Conservation (phyloP, 2,329 filamentous ascomycete genomes). For the Trichoderma pleuroti region DNA sequence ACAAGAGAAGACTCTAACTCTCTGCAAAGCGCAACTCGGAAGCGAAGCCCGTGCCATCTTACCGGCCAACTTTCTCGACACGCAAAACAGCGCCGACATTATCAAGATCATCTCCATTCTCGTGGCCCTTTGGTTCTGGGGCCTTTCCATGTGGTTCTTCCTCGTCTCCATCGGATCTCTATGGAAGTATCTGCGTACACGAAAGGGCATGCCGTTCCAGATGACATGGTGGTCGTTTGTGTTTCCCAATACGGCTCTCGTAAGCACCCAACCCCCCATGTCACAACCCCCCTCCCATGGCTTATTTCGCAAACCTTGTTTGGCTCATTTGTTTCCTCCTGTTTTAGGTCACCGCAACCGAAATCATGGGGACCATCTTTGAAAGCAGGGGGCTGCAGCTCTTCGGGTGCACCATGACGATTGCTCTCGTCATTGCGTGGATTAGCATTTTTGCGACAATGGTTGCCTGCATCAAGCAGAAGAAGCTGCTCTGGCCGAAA, state of each 20-base stretch:
- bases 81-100: constrained; percentile 41
- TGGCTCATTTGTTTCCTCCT: not conserved
- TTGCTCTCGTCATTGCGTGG: constrained; percentile 65
- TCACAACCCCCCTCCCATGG: too few species aligned
- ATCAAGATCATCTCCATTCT: constrained; percentile 54
- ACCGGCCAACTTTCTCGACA: constrained; percentile 41
- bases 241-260: constrained; percentile 74
- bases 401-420: constrained; percentile 64
- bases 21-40: constrained; percentile 40
- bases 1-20: not conserved
- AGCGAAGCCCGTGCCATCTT: constrained; percentile 41
- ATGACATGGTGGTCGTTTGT: constrained; percentile 87
- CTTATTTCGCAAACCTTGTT: not conserved
- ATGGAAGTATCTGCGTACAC: constrained; percentile 58
- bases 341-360: constrained; percentile 60
- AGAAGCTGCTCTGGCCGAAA: constrained; percentile 69
- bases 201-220: constrained; percentile 65
- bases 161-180: constrained; percentile 74
- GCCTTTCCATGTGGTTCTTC: constrained; percentile 80
- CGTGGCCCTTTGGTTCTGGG: constrained; percentile 76
- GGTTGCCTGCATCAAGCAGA: constrained; percentile 62
- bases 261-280: constrained; percentile 21
- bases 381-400: constrained; percentile 58
- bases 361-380: constrained; percentile 64
- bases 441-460: constrained; percentile 65